Evolutionary conservation across 2,329 filamentous ascomycete genomes (phyloP).

Genomic region (Penicillium sp.): DNA sequence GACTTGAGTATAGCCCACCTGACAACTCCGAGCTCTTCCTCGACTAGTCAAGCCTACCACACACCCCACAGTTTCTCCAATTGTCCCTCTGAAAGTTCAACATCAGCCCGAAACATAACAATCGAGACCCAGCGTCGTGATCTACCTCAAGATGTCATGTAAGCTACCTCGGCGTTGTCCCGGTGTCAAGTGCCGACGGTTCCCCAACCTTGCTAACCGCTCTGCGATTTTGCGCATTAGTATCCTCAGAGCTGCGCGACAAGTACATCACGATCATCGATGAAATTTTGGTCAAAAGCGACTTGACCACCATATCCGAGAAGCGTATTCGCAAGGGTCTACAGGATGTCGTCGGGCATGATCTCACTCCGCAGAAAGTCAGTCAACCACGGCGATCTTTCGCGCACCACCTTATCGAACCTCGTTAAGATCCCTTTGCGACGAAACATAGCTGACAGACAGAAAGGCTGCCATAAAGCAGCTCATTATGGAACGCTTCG

Average conservation of each 20-base stretch:
- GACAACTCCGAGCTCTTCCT: slow-evolving; percentile 14
- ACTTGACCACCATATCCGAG: slow-evolving; percentile 65
- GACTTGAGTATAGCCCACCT: slow-evolving; percentile 29
- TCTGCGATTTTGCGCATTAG: slow-evolving; percentile 35
- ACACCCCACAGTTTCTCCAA: neutral
- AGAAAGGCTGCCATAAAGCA: slow-evolving; percentile 67
- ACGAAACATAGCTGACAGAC: slow-evolving; percentile 2
- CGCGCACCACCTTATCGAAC: neutral
- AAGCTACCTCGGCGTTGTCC: slow-evolving; percentile 29
- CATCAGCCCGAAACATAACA: neutral
- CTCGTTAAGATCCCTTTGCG: neutral
- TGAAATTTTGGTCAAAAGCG: slow-evolving; percentile 60
- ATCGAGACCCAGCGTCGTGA: neutral
- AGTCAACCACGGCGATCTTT: slow-evolving; percentile 10
- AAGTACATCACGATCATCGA: slow-evolving; percentile 64
- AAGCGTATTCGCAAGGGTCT: slow-evolving; percentile 67
- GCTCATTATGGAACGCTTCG: slow-evolving; percentile 74
- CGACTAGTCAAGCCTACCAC: neutral
- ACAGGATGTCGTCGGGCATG: slow-evolving; percentile 61
- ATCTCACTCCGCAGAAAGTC: slow-evolving; percentile 65
- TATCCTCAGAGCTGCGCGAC: slow-evolving; percentile 52
- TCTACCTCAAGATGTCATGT: slow-evolving; percentile 38
- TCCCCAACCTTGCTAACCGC: slow-evolving; percentile 21
- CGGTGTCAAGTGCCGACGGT: slow-evolving; percentile 21
- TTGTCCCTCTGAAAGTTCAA: neutral